These are phyloP conservation scores for Argentina anserina DNA, from an alignment of 306 rosid species.

Conservation along the genomic window DNA sequence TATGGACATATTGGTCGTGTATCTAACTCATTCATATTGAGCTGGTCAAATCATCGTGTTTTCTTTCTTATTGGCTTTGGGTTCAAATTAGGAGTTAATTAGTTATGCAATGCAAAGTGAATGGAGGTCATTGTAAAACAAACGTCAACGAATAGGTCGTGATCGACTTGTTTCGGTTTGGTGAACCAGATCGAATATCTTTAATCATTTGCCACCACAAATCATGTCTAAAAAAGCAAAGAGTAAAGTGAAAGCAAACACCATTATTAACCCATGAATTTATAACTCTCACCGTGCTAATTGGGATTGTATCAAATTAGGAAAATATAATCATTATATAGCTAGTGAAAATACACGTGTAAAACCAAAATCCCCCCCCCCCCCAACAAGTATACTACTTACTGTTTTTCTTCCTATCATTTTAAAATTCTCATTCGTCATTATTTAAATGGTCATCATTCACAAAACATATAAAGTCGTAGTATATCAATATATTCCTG, in stretches of 20 bases:
- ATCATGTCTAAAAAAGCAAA: not conserved
- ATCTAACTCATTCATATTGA: not conserved
- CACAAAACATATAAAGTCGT: no score
- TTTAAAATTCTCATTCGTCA: no score
- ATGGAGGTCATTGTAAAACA: not conserved
- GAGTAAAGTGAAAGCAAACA: not conserved
- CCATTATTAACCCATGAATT: not conserved
- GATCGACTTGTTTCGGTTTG: not conserved
- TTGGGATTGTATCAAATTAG: not conserved
- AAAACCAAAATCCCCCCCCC: not conserved
- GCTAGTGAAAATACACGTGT: not conserved
- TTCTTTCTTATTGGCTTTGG: not conserved
- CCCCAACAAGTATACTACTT: no score
- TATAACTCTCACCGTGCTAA: not conserved
- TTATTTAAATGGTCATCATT: no score
- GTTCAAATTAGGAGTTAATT: not conserved
- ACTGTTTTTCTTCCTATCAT: no score
- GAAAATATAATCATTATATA: not conserved
- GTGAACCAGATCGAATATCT: not conserved
- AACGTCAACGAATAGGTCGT: not conserved
- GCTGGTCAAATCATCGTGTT: not conserved
- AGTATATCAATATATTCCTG: no score
- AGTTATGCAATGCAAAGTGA: not conserved
- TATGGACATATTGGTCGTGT: no score
- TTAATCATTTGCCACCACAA: constrained; percentile 2